Evolutionary conservation across 345 rosid genomes (phyloP), one percentile per base, ranked within the genome.

Genomic region (Erysimum cheiranthoides): DNA sequence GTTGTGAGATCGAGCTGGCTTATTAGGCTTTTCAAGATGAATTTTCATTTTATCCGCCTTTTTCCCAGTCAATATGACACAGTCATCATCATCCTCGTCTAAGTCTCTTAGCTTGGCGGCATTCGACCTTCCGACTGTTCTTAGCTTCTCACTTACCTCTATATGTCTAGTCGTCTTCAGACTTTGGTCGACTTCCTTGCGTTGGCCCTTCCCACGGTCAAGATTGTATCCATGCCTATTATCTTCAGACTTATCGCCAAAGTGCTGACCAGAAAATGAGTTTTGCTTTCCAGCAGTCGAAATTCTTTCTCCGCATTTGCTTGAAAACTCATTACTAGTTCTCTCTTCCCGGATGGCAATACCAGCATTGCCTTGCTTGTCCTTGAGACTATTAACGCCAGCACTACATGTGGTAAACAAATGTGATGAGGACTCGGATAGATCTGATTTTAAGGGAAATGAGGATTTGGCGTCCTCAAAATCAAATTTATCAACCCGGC

Each of bases 381-480:
- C 70, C 59, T 11, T 59, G 63, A 43, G 63, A 61, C 45, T 31
- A 63, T 61, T 78, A 74, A 63, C 58, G 59, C 35, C 73, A 77
- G 38, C 45, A 32, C 32, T 21, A 61, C 25, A 3, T 61, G 47
- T 25, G 34, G 59, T 46, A 16, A 49, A 46, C 45, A 36, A 59
- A 71, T 71, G 56, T 71, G 80, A 64, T 10, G 73, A 78, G 73
- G 73, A 57, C 74, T 28, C 47, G 4, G 47, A 60, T 8, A 25
- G 32, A 72, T 69, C 83, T 38, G 86, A 56, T 11, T 43, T 42
- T 31, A 27, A 46, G 13, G 87, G 77, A 86, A 87, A 84, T 10
- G 89, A 85, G 46, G 94, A 83, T 45, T 62, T 85, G 0, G 82
- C 82, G 67, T 84, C 84, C 7, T 66, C 85, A 76, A 82, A 81